Evolutionary conservation across 1,139 yeast genomes (phyloP).

Genomic region (Candida pseudoviswanathii): DNA sequence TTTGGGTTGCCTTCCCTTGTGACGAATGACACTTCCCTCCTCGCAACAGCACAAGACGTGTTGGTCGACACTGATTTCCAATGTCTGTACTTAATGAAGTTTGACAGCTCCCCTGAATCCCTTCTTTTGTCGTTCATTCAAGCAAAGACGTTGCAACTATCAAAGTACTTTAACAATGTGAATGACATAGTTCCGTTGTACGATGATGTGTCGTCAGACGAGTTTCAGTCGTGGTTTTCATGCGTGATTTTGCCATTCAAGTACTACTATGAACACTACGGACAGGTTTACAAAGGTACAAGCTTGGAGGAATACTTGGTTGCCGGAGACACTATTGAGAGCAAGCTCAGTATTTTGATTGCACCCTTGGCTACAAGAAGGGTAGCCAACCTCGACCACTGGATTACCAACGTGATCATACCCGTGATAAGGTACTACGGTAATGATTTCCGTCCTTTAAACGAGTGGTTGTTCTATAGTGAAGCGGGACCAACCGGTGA

Average conservation of each 20-base stretch:
- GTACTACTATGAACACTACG: slow-evolving; percentile 34
- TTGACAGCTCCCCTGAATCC: slow-evolving; percentile 3
- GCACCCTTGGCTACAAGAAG: slow-evolving; percentile 24
- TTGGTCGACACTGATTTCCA: slow-evolving; percentile 13
- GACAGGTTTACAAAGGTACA: slow-evolving; percentile 16
- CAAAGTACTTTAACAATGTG: slow-evolving; percentile 23
- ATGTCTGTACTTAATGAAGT: slow-evolving; percentile 6
- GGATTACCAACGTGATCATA: slow-evolving; percentile 33
- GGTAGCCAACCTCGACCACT: slow-evolving; percentile 21
- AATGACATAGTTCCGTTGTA: slow-evolving; percentile 21
- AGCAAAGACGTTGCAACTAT: slow-evolving; percentile 25
- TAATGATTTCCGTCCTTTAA: slow-evolving; percentile 27
- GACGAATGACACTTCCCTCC: slow-evolving; percentile 9
- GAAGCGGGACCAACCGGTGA: slow-evolving; percentile 4
- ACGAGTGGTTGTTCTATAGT: slow-evolving; percentile 28
- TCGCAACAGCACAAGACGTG: slow-evolving; percentile 22
- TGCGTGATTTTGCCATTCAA: slow-evolving; percentile 33
- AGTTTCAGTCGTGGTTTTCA: slow-evolving; percentile 30
- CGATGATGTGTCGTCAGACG: slow-evolving; percentile 17
- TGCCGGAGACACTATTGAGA: slow-evolving; percentile 21
- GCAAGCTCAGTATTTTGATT: slow-evolving; percentile 25
- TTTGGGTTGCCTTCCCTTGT: slow-evolving; percentile 15
- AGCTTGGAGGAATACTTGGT: slow-evolving; percentile 20
- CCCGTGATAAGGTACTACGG: slow-evolving; percentile 28
- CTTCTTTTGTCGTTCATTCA: slow-evolving; percentile 24